Percentiles rank a stretch among this genome's conserved stretches.
phyloP scores from a whole-genome alignment of 768 basidiomycete genomes.

The Gyrodon lividus region DNA sequence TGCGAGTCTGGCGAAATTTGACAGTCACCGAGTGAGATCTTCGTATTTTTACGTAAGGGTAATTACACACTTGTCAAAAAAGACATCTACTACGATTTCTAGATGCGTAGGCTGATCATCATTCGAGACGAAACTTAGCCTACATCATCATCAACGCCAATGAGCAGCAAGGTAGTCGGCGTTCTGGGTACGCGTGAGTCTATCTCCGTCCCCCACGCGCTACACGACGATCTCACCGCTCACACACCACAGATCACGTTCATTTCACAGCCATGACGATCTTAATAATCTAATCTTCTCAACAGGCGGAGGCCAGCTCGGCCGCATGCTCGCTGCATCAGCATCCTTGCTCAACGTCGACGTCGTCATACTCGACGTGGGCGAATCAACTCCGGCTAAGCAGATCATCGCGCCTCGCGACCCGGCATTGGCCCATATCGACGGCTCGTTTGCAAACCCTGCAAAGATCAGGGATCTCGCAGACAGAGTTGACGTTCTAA shows the following conservation, averaged over 20 bases:
- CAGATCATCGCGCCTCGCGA: constrained; percentile 66
- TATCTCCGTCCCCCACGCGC: background rate
- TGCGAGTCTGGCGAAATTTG: too few relatives aligned
- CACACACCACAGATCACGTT: constrained; percentile 8
- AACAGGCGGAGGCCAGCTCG: constrained; percentile 93
- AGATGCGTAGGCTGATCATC: too few relatives aligned
- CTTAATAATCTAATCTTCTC: background rate
- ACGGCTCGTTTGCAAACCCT: constrained; percentile 86
- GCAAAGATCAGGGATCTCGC: constrained; percentile 80
- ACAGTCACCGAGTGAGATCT: too few relatives aligned
- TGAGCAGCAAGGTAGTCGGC: constrained; percentile 29
- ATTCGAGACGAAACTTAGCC: too few relatives aligned
- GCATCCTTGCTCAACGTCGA: constrained; percentile 86
- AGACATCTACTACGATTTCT: too few relatives aligned
- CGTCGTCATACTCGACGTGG: constrained; percentile 82
- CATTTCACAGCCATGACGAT: background rate
- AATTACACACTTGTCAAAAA: too few relatives aligned
- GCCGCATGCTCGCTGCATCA: constrained; percentile 92
- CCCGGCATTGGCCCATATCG: constrained; percentile 59
- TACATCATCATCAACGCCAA: constrained; percentile 3
- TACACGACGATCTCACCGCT: constrained; percentile 8
- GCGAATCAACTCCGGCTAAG: constrained; percentile 82
- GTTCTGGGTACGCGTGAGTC: constrained; percentile 32
- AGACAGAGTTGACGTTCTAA: constrained; percentile 77
- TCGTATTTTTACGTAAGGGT: too few relatives aligned